A percentile compares a stretch with the other conserved stretches of the same genome.
Evolutionary conservation across 495 filamentous ascomycete genomes (phyloP).

Genomic region (Aspergillus wentii): DNA sequence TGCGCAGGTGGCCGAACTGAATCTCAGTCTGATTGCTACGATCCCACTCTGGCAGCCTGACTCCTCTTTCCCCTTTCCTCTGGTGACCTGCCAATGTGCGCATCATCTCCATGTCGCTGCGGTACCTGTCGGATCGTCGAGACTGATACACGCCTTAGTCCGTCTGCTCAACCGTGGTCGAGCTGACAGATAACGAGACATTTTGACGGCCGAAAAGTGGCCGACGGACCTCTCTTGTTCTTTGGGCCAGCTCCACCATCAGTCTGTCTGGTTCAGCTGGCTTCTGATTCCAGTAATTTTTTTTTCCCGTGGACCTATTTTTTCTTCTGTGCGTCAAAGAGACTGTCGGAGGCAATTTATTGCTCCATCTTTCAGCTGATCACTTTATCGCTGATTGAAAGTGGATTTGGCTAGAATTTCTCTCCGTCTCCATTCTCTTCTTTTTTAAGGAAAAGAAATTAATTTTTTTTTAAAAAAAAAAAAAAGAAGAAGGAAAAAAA

Average conservation of each 20-base stretch:
- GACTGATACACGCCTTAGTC: conserved; percentile 21
- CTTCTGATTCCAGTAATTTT: conserved; percentile 17
- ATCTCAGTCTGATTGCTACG: conserved; percentile 24
- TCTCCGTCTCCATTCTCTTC: conserved; percentile 7
- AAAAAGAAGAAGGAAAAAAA: conserved; percentile 3
- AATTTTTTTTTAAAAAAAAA: conserved; percentile 1
- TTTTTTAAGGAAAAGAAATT: conserved; percentile 4
- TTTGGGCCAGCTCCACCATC: conserved; percentile 22
- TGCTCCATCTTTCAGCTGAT: conserved; percentile 25
- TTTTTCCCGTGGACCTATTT: not conserved
- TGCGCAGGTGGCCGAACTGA: conserved; percentile 24
- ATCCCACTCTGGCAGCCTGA: conserved; percentile 37
- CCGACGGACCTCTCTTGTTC: conserved; percentile 12
- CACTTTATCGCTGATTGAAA: conserved; percentile 16
- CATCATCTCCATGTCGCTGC: conserved; percentile 28
- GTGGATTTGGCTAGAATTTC: conserved; percentile 4
- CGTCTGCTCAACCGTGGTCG: conserved; percentile 27
- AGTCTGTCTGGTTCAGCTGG: conserved; percentile 17
- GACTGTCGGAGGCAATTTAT: conserved; percentile 12
- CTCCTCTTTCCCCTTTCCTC: too few species aligned
- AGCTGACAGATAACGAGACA: conserved; percentile 19
- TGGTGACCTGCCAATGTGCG: conserved; percentile 37
- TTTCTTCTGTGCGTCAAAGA: conserved; percentile 18
- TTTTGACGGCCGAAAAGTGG: conserved; percentile 14
- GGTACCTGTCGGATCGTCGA: conserved; percentile 27